phyloP scores from a whole-genome alignment of 805 yeast genomes.

The Ascoidea tarda region DNA sequence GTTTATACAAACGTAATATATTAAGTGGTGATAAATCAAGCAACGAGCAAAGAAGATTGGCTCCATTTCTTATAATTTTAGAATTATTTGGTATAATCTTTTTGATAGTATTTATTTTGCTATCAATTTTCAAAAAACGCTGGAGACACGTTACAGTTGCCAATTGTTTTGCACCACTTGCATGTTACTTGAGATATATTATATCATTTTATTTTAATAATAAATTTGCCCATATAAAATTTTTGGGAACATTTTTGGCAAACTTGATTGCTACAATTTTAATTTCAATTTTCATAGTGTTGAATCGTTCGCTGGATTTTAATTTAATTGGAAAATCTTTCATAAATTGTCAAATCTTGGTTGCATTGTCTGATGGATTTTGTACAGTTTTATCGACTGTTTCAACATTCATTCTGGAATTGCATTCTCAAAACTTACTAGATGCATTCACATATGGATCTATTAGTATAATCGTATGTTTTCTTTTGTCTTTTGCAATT shows the following conservation, averaged over 20 bases:
- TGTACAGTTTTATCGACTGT: conserved; percentile 65
- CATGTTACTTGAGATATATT: conserved; percentile 43
- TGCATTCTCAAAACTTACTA: conserved; percentile 23
- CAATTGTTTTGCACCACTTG: conserved; percentile 58
- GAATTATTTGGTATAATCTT: conserved; percentile 9
- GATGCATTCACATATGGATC: conserved; percentile 37
- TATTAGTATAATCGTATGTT: conserved; percentile 32
- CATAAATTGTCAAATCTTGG: conserved; percentile 34
- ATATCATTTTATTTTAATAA: conserved; percentile 36
- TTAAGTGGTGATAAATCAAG: conserved; percentile 9
- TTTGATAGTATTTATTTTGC: conserved; percentile 14
- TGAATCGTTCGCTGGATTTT: conserved; percentile 27
- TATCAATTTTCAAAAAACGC: conserved; percentile 10
- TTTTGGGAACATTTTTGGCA: conserved; percentile 34
- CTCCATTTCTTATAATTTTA: conserved; percentile 2
- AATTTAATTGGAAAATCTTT: conserved; percentile 17
- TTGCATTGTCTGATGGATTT: conserved; percentile 48
- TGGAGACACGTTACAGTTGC: conserved; percentile 66
- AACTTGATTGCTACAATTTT: conserved; percentile 34
- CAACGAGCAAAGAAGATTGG: conserved; percentile 20
- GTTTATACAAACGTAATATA: background rate
- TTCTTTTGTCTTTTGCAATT: conserved; percentile 35
- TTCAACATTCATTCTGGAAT: conserved; percentile 65
- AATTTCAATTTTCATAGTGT: conserved; percentile 27
- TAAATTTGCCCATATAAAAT: conserved; percentile 40